Conservation (phyloP, 192 early-diverging fungal genomes). For the Neocallimastix lanati region DNA sequence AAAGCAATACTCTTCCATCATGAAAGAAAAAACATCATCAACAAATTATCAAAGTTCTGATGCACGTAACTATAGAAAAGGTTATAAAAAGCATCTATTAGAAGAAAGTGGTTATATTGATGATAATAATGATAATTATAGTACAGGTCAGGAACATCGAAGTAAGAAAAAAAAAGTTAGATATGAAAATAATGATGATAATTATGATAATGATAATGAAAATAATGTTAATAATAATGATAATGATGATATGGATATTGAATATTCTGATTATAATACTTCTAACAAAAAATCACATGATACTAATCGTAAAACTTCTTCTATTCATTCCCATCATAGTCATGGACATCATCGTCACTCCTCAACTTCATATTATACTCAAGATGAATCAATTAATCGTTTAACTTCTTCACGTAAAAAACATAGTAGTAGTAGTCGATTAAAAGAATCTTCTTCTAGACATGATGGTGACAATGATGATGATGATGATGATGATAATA, state of each 20-base stretch:
- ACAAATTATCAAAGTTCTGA: neutral
- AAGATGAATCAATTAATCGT: neutral
- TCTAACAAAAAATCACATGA: neutral
- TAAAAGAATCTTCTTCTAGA: too few relatives aligned
- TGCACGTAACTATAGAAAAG: neutral
- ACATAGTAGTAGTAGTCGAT: too few relatives aligned
- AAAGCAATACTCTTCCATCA: neutral
- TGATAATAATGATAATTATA: neutral
- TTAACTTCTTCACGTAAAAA: too few relatives aligned
- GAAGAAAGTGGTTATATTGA: neutral
- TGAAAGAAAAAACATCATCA: neutral
- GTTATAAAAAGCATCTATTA: neutral
- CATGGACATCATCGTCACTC: neutral
- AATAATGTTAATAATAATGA: too few relatives aligned
- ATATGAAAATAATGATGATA: neutral
- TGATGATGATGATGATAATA: too few relatives aligned
- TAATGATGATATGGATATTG: neutral
- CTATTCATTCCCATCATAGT: neutral
- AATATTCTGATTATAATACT: neutral
- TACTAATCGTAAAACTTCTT: neutral
- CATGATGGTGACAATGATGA: too few relatives aligned
- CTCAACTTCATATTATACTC: neutral
- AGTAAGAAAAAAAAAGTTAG: neutral
- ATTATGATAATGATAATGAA: too few relatives aligned
- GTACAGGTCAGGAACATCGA: neutral